phyloP scores from a whole-genome alignment of 148 eudicot genomes.

The Nepenthes gracilis region DNA sequence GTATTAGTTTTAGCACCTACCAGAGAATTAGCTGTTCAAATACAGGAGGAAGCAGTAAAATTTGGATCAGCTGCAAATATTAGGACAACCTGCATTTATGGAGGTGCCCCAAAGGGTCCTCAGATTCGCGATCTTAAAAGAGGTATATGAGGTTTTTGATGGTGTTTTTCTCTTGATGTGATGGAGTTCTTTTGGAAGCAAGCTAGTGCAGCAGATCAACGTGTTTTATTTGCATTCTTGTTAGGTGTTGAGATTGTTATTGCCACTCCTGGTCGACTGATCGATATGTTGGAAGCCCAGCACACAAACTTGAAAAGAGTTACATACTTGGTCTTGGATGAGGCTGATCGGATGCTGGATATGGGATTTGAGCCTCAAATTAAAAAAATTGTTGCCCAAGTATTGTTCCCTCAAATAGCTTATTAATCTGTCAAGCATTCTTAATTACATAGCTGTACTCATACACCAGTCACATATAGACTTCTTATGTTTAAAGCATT shows the following conservation, averaged over 20 bases:
- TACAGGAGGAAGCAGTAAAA: conserved; percentile 81
- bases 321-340: conserved; percentile 91
- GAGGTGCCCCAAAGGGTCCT: conserved; percentile 98
- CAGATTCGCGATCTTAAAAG: conserved; percentile 92
- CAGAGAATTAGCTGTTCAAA: conserved; percentile 97
- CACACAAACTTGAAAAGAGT: conserved; percentile 86
- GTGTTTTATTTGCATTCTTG: conserved; percentile 2
- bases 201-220: not conserved
- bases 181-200: not conserved
- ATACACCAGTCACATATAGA: not conserved
- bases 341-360: conserved; percentile 98
- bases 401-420: conserved; percentile 7
- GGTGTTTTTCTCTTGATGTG: not conserved
- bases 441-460: not conserved
- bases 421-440: no score
- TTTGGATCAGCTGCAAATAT: conserved; percentile 55
- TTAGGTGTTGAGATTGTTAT: conserved; percentile 94
- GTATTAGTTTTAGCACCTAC: conserved; percentile 89
- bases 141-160: conserved; percentile 28
- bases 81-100: conserved; percentile 86
- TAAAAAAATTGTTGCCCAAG: conserved; percentile 80
- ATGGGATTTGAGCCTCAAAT: conserved; percentile 99
- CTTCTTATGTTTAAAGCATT: no score
- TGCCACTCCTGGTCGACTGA: conserved; percentile 93
- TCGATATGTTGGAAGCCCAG: conserved; percentile 91